phyloP scores from a whole-genome alignment of 176 grass and related monocot species.

The Themeda triandra region DNA sequence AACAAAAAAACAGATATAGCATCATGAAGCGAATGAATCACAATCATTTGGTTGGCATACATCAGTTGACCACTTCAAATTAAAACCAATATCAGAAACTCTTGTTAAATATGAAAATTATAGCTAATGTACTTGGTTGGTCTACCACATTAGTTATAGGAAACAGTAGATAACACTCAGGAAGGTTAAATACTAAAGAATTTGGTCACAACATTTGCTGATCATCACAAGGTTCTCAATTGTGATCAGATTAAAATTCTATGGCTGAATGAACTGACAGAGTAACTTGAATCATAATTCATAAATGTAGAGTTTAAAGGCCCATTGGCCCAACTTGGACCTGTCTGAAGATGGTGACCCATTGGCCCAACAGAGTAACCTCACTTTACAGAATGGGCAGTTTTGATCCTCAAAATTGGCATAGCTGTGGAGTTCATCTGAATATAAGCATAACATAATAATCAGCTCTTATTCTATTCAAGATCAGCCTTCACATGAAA shows the following conservation, averaged over 20 bases:
- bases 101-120: neutral
- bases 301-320: neutral
- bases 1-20: neutral
- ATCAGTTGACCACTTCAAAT: neutral
- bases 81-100: slow-evolving; percentile 5
- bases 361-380: neutral
- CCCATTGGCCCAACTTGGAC: neutral
- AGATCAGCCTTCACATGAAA: neutral
- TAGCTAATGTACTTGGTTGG: neutral
- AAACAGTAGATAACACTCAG: neutral
- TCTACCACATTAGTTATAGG: neutral
- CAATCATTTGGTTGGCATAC: neutral
- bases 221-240: neutral
- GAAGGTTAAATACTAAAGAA: neutral
- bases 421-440: neutral
- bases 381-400: neutral
- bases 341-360: neutral
- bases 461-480: neutral
- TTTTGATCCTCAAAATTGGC: neutral
- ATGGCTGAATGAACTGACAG: neutral
- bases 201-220: neutral
- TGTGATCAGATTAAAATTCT: neutral
- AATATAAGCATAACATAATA: neutral
- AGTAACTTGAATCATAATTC: neutral
- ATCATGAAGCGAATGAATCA: neutral